phyloP scores from a whole-genome alignment of 2,329 filamentous ascomycete genomes.

The Cadophora gregata region DNA sequence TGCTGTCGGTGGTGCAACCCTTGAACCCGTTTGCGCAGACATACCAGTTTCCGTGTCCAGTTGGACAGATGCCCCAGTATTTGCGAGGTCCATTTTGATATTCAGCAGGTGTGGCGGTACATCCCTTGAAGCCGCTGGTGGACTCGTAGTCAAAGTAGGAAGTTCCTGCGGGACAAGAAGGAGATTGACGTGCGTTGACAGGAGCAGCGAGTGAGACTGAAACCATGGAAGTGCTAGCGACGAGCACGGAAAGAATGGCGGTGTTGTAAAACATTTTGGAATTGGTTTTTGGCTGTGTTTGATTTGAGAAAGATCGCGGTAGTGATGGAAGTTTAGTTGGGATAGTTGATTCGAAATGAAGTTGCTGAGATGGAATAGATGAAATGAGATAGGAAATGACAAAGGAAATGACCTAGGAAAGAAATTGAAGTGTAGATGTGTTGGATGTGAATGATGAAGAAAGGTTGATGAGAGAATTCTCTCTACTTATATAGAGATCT shows the following conservation, averaged over 20 bases:
- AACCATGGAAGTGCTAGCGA: slow-evolving; percentile 3
- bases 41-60: slow-evolving; percentile 3
- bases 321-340: background rate
- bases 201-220: background rate
- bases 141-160: background rate
- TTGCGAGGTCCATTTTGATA: slow-evolving; percentile 1
- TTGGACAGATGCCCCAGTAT: slow-evolving; percentile 5
- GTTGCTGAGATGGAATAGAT: background rate
- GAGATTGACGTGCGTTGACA: background rate
- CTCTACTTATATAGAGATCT: slow-evolving; percentile 2
- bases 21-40: slow-evolving; percentile 11
- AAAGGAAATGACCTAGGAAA: slow-evolving; percentile 16
- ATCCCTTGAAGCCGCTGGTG: slow-evolving; percentile 1
- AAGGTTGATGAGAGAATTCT: background rate
- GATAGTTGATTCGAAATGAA: background rate
- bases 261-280: slow-evolving; percentile 11
- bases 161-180: background rate
- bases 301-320: background rate
- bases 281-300: background rate
- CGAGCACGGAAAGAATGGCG: slow-evolving; percentile 5
- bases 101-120: background rate
- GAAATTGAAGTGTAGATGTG: slow-evolving; percentile 3
- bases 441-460: slow-evolving; percentile 1
- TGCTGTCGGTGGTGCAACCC: background rate
- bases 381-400: background rate